Conservation (phyloP, 108 stramenopile species). For the Schizochytrium sp. region DNA sequence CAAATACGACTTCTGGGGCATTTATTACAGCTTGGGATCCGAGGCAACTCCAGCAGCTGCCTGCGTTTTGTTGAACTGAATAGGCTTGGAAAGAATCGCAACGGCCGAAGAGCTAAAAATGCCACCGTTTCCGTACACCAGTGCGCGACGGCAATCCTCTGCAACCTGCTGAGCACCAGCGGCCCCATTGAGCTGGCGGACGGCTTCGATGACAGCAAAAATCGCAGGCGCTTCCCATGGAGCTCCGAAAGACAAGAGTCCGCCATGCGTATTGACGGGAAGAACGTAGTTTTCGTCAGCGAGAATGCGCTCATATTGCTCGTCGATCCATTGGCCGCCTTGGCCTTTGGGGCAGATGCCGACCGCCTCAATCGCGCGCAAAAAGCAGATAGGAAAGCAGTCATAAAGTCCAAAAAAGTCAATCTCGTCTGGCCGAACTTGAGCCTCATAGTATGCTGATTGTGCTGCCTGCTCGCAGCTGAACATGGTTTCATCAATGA, state of each 20-base stretch:
- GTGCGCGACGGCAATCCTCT: conserved; percentile 28
- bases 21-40: no score
- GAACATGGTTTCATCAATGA: conserved; percentile 31
- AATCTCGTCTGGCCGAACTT: conserved; percentile 27
- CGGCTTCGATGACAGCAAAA: conserved; percentile 32
- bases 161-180: conserved; percentile 29
- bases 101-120: conserved; percentile 43
- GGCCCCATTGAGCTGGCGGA: conserved; percentile 26
- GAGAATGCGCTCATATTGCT: conserved; percentile 31
- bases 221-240: conserved; percentile 46
- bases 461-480: conserved; percentile 34
- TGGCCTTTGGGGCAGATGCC: conserved; percentile 24
- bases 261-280: conserved; percentile 47
- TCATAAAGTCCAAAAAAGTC: conserved; percentile 49
- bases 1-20: no score
- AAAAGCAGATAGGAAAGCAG: conserved; percentile 46
- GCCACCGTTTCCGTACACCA: conserved; percentile 50
- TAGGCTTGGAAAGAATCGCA: conserved; percentile 32
- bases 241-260: conserved; percentile 40
- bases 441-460: conserved; percentile 31
- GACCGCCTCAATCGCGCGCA: conserved; percentile 40
- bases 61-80: not conserved
- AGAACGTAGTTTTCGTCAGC: conserved; percentile 25
- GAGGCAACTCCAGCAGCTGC: no score
- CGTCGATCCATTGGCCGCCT: conserved; percentile 31